Base-by-base conservation (phyloP, 768 basidiomycete genomes). In the Leccinum pellstonianum region DNA sequence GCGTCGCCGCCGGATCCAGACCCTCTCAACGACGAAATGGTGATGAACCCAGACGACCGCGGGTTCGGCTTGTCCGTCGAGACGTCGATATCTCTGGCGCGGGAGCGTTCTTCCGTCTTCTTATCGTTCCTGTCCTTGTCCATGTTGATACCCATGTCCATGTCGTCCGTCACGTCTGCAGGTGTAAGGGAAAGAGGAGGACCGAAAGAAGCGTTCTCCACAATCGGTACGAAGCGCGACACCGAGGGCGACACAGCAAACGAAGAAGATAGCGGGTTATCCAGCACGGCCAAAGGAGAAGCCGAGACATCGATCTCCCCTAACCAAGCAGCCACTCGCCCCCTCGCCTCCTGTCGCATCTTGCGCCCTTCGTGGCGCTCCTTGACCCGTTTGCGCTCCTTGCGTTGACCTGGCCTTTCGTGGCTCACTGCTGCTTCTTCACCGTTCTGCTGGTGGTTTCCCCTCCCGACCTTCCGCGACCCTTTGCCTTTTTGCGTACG, bases 261-360 rank as follows among this genome's bases (percentile, higher is more conserved):
- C 5, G 77, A 74, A 9, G 56, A 41, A 41, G 41, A 19, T 11
- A 19, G 41, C 11, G 63, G 58, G 25, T 76, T 70, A 35, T 86
- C 81, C 21, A 55, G 9, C 17, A 41, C 41, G 12, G 41, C 41
- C 41, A 9, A 58, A 54, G 81, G 81, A 2, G 85, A 83, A 4
- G 75, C 77, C 46, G 81, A 82, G 4, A 82, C 77, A 54, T 86
- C 86, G 52, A 91, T 84, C 9, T 75, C 79, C 29, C 86, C 90
- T 60, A 93, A 65, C 90, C 90, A 93, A 8, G 86, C 88, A 9
- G 90, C 80, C n/a, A 93, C 85, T 23, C 88, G 77, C 7, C 89
- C 88, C 60, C 88, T 87, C 10, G 85, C 84, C 6, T 83, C 77
- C 54, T 76, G 72, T 50, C 76, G 68, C 21, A 83, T 61, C 35